Base-by-base conservation (phyloP, 2,329 filamentous ascomycete genomes). In the Chrysosporium queenslandicum region DNA sequence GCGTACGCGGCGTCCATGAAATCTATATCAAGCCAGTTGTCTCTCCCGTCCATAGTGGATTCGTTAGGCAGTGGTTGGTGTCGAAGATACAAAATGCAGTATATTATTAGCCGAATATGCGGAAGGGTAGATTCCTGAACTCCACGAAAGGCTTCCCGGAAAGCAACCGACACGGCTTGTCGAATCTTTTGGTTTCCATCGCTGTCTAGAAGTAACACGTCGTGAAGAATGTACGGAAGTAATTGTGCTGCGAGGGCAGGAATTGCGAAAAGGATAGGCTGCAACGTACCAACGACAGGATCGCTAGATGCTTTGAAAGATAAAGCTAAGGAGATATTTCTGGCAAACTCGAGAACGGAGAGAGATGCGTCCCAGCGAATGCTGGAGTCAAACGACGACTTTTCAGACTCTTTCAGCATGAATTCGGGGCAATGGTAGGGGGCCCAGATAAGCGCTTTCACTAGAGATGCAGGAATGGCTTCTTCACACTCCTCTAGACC, bases 21-120 rank as follows among this genome's bases (percentile, higher is more conserved):
- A 64, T 97, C 85, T 23, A 97, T 72, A 23, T 94, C 85, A 16
- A 99, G 77, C 94, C 94, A 98, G 47, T 79, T 76, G 46, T 83
- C 75, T 53, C 92, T 80, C 59, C 95, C 87, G 6, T 83, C 83
- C 58, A 86, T 84, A 0, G 87, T 94, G 0, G 73, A 71, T 66
- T 98, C 92, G 11, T 81, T 78, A 0, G 86, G 86, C 12, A 84
- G 70, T 25, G 79, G 76, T 63, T 94, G 90, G 2, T 85, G 88
- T 34, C 89, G 81, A n/a, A 99, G 76, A 63, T 97, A 98, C 2
- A 98, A 71, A 27, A 98, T 74, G 2, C 83, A 80, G 57, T 87
- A 85, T 36, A 97, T 77, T 0, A 95, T 71, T 32, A 92, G 76
- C 55, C 81, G 82, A 47, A 85, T 71, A 60, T 87, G 87, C 4